These are phyloP conservation scores for Gautieria morchelliformis DNA, from an alignment of 768 basidiomycete genomes.

Conservation along the genomic window DNA sequence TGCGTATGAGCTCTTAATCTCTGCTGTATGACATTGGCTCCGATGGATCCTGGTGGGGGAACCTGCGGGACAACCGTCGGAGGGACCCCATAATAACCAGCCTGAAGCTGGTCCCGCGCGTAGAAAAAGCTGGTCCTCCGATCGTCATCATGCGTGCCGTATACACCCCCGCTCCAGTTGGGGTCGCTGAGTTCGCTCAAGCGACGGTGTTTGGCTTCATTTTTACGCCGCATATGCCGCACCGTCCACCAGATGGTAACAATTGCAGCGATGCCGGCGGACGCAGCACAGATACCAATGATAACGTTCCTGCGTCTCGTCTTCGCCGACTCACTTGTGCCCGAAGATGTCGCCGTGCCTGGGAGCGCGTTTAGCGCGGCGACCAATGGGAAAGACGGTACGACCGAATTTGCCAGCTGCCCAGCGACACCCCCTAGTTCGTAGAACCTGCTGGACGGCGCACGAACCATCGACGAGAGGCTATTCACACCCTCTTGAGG, in stretches of 20 bases:
- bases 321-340: neutral
- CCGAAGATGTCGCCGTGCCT: neutral
- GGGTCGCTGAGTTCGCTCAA: neutral
- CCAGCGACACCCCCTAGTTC: neutral
- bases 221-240: neutral
- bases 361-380: neutral
- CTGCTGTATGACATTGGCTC: conserved; percentile 1
- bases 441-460: neutral
- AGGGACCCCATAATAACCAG: neutral
- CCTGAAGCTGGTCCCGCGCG: conserved; percentile 1
- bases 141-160: conserved; percentile 7
- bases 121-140: conserved; percentile 9
- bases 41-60: conserved; percentile 2
- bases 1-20: neutral
- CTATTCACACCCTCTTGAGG: neutral
- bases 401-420: neutral
- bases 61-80: neutral
- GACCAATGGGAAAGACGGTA: neutral
- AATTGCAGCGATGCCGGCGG: neutral
- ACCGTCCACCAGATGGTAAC: conserved; percentile 2
- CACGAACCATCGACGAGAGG: neutral
- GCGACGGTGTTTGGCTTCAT: neutral
- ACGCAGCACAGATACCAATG: neutral
- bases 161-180: conserved; percentile 2
- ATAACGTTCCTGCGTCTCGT: neutral